Evolutionary conservation across 2,329 filamentous ascomycete genomes (phyloP), one percentile per base, ranked within the genome.

Genomic region (Byssochlamys sp.): DNA sequence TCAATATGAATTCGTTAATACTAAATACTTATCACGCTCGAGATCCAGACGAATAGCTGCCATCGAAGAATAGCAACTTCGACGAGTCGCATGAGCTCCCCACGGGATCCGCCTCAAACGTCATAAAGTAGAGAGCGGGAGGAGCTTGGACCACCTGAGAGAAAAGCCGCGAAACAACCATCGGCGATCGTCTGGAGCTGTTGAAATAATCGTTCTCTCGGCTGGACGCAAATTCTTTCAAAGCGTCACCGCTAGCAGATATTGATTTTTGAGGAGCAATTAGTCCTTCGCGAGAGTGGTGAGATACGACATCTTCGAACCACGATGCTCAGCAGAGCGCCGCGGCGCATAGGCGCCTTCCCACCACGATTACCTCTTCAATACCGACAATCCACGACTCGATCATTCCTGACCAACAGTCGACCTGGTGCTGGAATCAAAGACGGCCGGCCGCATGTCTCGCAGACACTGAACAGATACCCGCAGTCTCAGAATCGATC

Each of bases 281-380:
- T n/a, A 1, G 12, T 45, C 19, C 10, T 45, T 45, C n/a, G 39
- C 9, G 39, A 45, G 14, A 7, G 39, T 19, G n/a, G n/a, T 24
- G 35, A 45, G 39, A 45, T 19, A 24, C 39, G 39, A n/a, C 12
- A 45, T 45, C n/a, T 45, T 45, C 7, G 11, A 7, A 31, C 39
- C n/a, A 63, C 61, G 39, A 65, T 71, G 69, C 66, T 71, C 53
- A 64, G 59, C 56, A 57, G 62, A 60, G 63, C 63, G 51, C 62
- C 66, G 51, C 61, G 65, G 69, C 70, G 69, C 64, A 53, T 60
- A 28, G 14, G 29, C 57, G 55, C 52, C 52, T 53, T 49, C 61
- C 57, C 57, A 54, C 27, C 55, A 52, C 33, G 51, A 25, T 45
- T 45, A 48, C 39, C 29, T 49, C 31, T 25, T 26, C 39, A 26